These are phyloP conservation scores for Metarhizium guizhouense DNA, from an alignment of 2,329 filamentous ascomycete genomes.

Conservation along the genomic window DNA sequence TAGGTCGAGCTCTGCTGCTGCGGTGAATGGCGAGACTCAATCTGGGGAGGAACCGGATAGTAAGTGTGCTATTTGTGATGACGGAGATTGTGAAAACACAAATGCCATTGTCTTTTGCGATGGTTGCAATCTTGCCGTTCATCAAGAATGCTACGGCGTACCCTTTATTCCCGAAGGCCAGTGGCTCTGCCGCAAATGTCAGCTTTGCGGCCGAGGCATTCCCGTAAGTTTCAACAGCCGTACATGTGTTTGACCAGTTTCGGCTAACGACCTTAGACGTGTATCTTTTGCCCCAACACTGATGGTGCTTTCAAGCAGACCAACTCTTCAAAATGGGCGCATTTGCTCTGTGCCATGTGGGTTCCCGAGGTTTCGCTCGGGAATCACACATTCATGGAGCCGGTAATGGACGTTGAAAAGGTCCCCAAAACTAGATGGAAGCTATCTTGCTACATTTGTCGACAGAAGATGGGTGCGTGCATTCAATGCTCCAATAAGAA, in stretches of 20 bases:
- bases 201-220: slow-evolving; percentile 84
- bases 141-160: slow-evolving; percentile 98
- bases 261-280: slow-evolving; percentile 48
- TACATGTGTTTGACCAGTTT: neutral
- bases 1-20: slow-evolving; percentile 85
- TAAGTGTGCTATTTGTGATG: slow-evolving; percentile 95
- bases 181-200: slow-evolving; percentile 95
- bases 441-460: slow-evolving; percentile 89
- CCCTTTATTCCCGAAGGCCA: slow-evolving; percentile 98
- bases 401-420: slow-evolving; percentile 95
- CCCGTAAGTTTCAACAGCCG: slow-evolving; percentile 46
- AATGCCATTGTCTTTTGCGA: slow-evolving; percentile 99
- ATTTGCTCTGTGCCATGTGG: slow-evolving; percentile 95
- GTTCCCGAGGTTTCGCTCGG: slow-evolving; percentile 94
- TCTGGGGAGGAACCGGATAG: slow-evolving; percentile 86
- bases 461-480: slow-evolving; percentile 94
- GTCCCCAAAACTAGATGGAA: slow-evolving; percentile 94
- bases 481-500: slow-evolving; percentile 98
- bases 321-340: slow-evolving; percentile 91
- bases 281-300: slow-evolving; percentile 96
- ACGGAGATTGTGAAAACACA: slow-evolving; percentile 98
- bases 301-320: slow-evolving; percentile 99
- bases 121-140: slow-evolving; percentile 92
- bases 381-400: slow-evolving; percentile 96
- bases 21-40: slow-evolving; percentile 86